A percentile compares a stretch with the other conserved stretches of the same genome.
phyloP scores from a whole-genome alignment of 495 filamentous ascomycete species.

The Staphylotrichum tortipilum region DNA sequence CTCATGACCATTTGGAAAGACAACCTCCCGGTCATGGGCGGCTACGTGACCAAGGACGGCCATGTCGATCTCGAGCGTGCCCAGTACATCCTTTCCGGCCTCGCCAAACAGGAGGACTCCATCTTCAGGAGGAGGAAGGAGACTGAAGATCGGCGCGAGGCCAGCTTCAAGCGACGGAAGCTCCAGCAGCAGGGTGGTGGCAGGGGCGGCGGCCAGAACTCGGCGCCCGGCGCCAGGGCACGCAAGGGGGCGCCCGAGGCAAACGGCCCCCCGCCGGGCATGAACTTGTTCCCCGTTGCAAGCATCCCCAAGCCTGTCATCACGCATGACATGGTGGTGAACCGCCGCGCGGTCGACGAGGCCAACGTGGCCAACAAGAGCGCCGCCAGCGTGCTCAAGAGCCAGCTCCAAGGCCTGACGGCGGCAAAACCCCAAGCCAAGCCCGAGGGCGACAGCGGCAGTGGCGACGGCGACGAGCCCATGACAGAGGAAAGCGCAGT shows the following conservation, averaged over 20 bases:
- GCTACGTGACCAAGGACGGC: slow-evolving; percentile 92
- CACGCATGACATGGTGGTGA: slow-evolving; percentile 85
- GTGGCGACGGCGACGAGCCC: neutral
- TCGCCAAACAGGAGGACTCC: slow-evolving; percentile 90
- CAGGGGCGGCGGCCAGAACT: slow-evolving; percentile 29
- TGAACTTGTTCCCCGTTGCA: slow-evolving; percentile 30
- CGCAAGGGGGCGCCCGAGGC: slow-evolving; percentile 13
- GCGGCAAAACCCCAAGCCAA: slow-evolving; percentile 14
- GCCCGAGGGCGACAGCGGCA: neutral
- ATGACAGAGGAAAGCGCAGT: slow-evolving; percentile 7
- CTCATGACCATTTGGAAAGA: slow-evolving; percentile 93
- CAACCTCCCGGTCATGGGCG: slow-evolving; percentile 82
- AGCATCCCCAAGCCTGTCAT: slow-evolving; percentile 55
- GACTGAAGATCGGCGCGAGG: slow-evolving; percentile 70
- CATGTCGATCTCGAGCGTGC: slow-evolving; percentile 78
- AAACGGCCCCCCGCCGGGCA: slow-evolving; percentile 17
- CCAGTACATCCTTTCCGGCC: slow-evolving; percentile 77
- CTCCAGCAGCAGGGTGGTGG: slow-evolving; percentile 41
- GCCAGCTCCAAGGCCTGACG: slow-evolving; percentile 54
- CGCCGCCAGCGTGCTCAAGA: slow-evolving; percentile 83
- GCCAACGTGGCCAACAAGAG: slow-evolving; percentile 88
- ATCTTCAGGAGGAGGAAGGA: slow-evolving; percentile 84
- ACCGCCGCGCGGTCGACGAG: slow-evolving; percentile 62
- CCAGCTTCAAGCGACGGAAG: slow-evolving; percentile 68
- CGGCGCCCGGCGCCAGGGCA: slow-evolving; percentile 11